Evolutionary conservation across 352 stramenopile species (phyloP), one percentile per base, ranked within the genome.

Genomic region (Phytophthora chlamydospora): DNA sequence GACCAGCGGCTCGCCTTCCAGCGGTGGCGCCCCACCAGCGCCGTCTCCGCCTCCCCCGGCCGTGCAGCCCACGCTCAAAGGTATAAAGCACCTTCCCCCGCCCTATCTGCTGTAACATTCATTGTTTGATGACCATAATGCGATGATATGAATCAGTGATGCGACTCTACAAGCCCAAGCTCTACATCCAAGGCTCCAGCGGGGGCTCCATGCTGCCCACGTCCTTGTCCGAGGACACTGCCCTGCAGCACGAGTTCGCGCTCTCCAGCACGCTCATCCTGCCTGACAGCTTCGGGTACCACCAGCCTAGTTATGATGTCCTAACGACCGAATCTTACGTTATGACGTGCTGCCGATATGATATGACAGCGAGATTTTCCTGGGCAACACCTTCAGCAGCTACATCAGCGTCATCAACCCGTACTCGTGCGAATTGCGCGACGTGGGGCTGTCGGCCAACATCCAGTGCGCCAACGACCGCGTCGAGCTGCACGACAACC

Each of bases 361-460:
- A 44, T 16, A 45, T 56, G 0, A 43, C 48, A 95, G 87, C 27
- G 90, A 97, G 66, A 97, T 97, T 45, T 97, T 96, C 58, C 71
- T 96, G 46, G 90, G 90, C 62, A 95, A 97, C 73, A 96, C 85
- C 17, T 97, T 97, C 61, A 96, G 86, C 73, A 96, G 89, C 71
- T 97, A 97, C 73, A 96, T 97, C 69, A 94, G 81, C 54, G 89
- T 97, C 16, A 92, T 97, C 50, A 97, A 97, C 68, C 87, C 88
- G 51, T 95, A 91, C 66, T 75, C 80, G 33, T 93, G 80, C 24
- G 82, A 93, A 16, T 44, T 95, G 21, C 76, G 81, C 11, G 80
- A 95, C 58, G 87, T 95, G 6, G 76, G 82, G 0, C 64, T 95
- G 6, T 90, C 81, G 4, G 85, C 82, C 24, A 96, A 93, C 59